Evolutionary conservation across 2,329 filamentous ascomycete genomes (phyloP).

Genomic region (Cadophora sp.): DNA sequence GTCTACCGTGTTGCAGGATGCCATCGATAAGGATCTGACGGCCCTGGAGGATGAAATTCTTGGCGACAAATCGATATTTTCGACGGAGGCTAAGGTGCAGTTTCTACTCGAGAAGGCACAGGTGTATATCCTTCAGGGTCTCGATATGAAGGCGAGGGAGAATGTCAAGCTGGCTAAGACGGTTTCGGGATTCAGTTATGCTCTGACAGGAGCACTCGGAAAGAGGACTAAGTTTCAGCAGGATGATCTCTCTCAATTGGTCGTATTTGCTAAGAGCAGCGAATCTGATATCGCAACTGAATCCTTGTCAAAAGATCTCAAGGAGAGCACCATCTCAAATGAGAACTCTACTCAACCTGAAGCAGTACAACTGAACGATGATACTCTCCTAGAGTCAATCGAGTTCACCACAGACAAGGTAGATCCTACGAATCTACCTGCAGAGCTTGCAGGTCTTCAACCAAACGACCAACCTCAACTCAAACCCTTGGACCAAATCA

Average conservation of each 20-base stretch:
- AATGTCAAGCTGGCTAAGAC: slow-evolving; percentile 73
- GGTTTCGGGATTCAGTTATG: slow-evolving; percentile 77
- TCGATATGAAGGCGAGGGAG: slow-evolving; percentile 75
- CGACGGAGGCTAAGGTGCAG: slow-evolving; percentile 62
- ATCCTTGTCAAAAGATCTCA: slow-evolving; percentile 30
- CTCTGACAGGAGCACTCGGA: slow-evolving; percentile 83
- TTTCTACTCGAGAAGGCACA: slow-evolving; percentile 85
- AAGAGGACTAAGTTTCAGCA: slow-evolving; percentile 85
- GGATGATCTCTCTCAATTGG: slow-evolving; percentile 83
- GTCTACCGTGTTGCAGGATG: slow-evolving; percentile 63
- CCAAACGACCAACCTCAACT: slow-evolving; percentile 85
- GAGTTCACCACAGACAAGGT: slow-evolving; percentile 65
- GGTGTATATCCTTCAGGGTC: slow-evolving; percentile 82
- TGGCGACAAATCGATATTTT: slow-evolving; percentile 46
- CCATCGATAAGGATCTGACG: slow-evolving; percentile 65
- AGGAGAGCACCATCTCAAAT: slow-evolving; percentile 30
- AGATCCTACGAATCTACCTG: slow-evolving; percentile 59
- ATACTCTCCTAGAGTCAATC: slow-evolving; percentile 89
- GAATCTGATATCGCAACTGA: slow-evolving; percentile 29
- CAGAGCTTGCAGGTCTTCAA: slow-evolving; percentile 67
- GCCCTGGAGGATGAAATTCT: slow-evolving; percentile 53
- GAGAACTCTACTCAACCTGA: slow-evolving; percentile 58
- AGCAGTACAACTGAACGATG: slow-evolving; percentile 83
- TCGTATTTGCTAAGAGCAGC: slow-evolving; percentile 84
- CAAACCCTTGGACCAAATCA: slow-evolving; percentile 84